Evolutionary conservation across 257 asterid species (phyloP).

Genomic region (Scutellaria baicalensis): DNA sequence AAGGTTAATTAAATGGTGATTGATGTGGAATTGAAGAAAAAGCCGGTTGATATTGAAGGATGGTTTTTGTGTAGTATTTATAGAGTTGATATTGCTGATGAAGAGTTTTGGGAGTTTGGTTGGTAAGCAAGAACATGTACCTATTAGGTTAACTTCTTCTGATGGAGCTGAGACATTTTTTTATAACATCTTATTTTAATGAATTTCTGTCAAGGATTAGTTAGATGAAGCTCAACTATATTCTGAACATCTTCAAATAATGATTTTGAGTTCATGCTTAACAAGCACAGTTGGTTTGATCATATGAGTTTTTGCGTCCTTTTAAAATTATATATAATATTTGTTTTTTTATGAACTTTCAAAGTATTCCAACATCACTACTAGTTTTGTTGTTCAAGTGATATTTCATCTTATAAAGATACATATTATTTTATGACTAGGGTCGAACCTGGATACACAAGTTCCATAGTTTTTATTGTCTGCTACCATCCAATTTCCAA

Average conservation of each 20-base stretch:
- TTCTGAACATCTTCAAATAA: neutral
- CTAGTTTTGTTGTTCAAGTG: no score
- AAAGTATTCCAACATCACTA: no score
- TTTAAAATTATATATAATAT: no score
- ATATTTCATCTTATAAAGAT: no score
- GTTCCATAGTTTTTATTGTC: no score
- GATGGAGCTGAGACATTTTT: neutral
- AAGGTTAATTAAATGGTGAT: neutral
- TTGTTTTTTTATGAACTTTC: no score
- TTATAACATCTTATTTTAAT: neutral
- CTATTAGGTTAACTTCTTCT: conserved; percentile 21
- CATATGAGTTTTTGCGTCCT: no score
- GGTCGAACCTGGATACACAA: no score
- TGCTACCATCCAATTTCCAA: no score
- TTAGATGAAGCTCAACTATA: conserved; percentile 2
- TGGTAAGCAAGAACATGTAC: neutral
- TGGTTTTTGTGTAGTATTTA: conserved; percentile 10
- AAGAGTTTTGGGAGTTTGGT: neutral
- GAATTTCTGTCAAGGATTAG: neutral
- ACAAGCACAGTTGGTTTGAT: no score
- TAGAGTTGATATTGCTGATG: conserved; percentile 4
- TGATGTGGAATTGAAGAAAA: neutral
- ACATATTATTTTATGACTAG: no score
- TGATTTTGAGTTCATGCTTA: no score
- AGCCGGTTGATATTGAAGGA: neutral